Percentiles rank a stretch among this genome's conserved stretches.
Evolutionary conservation across 75 land plant genomes (phyloP).

Genomic region (Isoetes taiwanensis): DNA sequence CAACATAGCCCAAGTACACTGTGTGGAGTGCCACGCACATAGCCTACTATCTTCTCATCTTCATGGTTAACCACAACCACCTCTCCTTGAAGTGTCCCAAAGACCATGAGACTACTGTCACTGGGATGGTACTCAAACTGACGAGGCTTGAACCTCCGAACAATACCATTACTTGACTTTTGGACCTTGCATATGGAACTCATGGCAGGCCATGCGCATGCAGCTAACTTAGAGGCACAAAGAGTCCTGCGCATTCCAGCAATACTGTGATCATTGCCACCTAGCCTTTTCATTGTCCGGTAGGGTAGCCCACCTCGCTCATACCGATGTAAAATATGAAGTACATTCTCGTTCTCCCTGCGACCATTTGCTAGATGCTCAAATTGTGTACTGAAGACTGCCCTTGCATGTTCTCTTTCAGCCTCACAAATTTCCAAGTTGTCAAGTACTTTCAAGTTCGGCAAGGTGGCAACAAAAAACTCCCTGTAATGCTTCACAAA

Average conservation of each 20-base stretch:
- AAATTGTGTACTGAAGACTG: constrained; percentile 34
- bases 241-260: constrained; percentile 46
- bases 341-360: constrained; percentile 37
- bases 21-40: constrained; percentile 46
- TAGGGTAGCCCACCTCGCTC: constrained; percentile 21
- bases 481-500: constrained; percentile 65
- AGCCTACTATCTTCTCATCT: constrained; percentile 46
- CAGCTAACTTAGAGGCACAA: constrained; percentile 55
- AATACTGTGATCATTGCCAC: constrained; percentile 18
- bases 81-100: constrained; percentile 74
- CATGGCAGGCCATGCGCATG: constrained; percentile 47
- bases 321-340: constrained; percentile 36
- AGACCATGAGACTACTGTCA: constrained; percentile 53
- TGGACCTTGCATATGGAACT: constrained; percentile 34
- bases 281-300: constrained; percentile 8
- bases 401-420: constrained; percentile 45
- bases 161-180: constrained; percentile 16
- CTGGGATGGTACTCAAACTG: constrained; percentile 83
- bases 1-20: constrained; percentile 69
- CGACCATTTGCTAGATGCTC: constrained; percentile 50
- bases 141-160: constrained; percentile 47
- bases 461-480: constrained; percentile 45
- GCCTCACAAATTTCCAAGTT: constrained; percentile 38
- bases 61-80: constrained; percentile 68
- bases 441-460: constrained; percentile 46